phyloP scores from a whole-genome alignment of 208 protist genomes.

The Wallacemonas sp. region DNA sequence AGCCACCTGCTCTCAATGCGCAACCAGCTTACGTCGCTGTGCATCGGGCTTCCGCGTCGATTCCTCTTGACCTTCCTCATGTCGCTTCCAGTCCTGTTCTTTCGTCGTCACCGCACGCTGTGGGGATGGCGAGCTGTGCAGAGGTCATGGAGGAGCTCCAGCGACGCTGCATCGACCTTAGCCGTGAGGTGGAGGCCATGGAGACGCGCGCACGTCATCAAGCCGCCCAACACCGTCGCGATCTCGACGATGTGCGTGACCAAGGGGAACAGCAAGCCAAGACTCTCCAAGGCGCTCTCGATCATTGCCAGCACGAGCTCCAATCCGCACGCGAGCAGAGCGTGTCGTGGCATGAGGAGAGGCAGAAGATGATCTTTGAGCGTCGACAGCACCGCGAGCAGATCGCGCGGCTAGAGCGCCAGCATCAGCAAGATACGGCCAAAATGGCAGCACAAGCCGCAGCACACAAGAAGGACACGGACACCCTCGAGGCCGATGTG shows the following conservation, averaged over 20 bases:
- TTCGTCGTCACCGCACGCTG: neutral
- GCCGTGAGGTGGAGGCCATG: neutral
- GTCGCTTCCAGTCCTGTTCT: too few species aligned
- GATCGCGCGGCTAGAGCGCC: neutral
- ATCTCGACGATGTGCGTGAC: neutral
- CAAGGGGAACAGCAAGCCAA: neutral
- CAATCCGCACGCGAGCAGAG: conserved; percentile 5
- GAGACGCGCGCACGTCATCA: neutral
- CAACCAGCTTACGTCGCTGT: too few species aligned
- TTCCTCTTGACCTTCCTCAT: too few species aligned
- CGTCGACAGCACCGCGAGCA: neutral
- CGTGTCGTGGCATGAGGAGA: neutral
- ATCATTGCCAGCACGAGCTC: conserved; percentile 18
- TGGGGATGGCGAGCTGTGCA: neutral
- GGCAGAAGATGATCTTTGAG: neutral
- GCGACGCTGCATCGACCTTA: neutral
- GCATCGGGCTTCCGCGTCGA: too few species aligned
- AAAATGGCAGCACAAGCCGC: neutral
- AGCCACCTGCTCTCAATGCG: too few species aligned
- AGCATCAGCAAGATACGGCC: neutral
- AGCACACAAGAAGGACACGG: neutral
- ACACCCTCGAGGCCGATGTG: conserved; percentile 11
- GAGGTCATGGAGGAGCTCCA: conserved; percentile 2
- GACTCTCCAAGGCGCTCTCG: too few species aligned
- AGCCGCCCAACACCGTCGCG: neutral